Base-by-base conservation (phyloP, 306 rosid genomes). In the Betula pendula region DNA sequence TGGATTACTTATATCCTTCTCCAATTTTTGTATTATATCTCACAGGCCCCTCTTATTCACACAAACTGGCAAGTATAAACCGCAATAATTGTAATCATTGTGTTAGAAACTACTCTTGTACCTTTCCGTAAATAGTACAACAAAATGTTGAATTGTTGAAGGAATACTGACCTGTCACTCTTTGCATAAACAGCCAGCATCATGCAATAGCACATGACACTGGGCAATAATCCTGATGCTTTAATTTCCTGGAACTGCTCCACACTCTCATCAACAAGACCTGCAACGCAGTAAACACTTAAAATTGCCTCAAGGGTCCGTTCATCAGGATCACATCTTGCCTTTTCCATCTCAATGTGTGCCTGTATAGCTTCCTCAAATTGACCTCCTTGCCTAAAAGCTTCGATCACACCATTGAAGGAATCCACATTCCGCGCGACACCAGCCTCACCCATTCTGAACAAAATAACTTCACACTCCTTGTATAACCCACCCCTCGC, bases 131-230 rank as follows among this genome's bases (percentile, higher is more conserved):
- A 76, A 73, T 70, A 68, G 77, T 45, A 59, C 3, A 81, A 71
- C 12, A 24, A 16, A 63, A 45, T 8, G 22, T 45, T 71, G 44
- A 19, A 73, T 15, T 44, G 62, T 70, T 72, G 43, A 49, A 56
- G 20, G 33, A 80, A 80, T 20, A 38, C 85, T 83, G 66, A 92
- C 99, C 97, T 86, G 75, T 87, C 96, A 80, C 83, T 91, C 90
- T 87, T 96, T n/a, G 97, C 90, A 53, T 87, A 91, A 65, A 93
- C 90, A 74, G 94, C 90, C 50, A 96, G 89, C 99, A 96, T 96
- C 99, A 92, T 86, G 91, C 99, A 96, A 85, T 92, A 96, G 88
- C 97, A 87, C 87, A 88, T 88, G 70, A 93, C 91, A 84, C 92
- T 91, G 71, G 99, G 99, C 68, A 87, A 63, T 77, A 83, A 81